These are phyloP conservation scores for Aurantiochytrium sp. DNA, from an alignment of 108 stramenopile species.

Conservation along the genomic window DNA sequence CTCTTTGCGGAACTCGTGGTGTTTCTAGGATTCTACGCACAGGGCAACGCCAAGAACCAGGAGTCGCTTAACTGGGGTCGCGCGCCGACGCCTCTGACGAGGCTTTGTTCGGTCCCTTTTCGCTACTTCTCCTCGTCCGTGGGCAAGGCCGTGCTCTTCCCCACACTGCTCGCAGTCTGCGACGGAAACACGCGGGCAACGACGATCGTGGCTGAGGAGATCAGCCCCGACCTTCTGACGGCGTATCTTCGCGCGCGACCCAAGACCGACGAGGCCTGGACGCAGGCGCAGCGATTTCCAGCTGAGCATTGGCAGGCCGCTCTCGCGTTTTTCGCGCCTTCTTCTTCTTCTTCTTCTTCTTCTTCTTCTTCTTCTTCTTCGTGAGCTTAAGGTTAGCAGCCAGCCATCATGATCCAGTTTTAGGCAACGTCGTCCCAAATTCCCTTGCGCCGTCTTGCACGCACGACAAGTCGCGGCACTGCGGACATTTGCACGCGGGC, in stretches of 20 bases:
- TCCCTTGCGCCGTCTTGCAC: no score
- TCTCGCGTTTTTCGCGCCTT: neutral
- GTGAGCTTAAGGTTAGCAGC: no score
- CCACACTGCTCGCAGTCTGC: neutral
- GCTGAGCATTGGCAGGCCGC: neutral
- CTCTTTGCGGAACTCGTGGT: constrained; percentile 12
- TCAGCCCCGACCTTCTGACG: neutral
- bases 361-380: no score
- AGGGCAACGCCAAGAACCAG: neutral
- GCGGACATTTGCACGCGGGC: no score
- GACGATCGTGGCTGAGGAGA: neutral
- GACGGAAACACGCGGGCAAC: neutral
- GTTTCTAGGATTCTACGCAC: neutral
- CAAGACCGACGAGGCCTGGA: neutral
- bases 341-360: no score
- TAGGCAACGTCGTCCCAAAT: no score
- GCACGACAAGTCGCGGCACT: no score
- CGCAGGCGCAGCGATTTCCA: neutral
- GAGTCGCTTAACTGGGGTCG: constrained; percentile 19
- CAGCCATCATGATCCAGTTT: no score
- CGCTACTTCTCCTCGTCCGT: neutral
- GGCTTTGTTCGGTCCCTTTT: neutral
- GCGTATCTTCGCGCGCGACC: neutral
- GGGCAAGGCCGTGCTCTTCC: neutral
- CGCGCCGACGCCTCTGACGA: neutral